Evolutionary conservation across 176 grass and related monocot genomes (phyloP).

Genomic region (Carex myosuroides): DNA sequence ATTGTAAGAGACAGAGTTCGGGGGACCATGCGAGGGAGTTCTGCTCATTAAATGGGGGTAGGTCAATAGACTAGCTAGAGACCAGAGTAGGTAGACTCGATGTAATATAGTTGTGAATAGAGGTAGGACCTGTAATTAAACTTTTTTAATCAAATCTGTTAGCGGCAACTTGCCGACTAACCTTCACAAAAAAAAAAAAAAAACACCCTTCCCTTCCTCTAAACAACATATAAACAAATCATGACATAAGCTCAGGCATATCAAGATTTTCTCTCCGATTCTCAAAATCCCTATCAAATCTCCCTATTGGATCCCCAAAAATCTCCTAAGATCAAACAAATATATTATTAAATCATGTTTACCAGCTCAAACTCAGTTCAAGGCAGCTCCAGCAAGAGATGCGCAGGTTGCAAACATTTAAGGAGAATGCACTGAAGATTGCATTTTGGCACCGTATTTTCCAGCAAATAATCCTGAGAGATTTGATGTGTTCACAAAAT

Average conservation of each 20-base stretch:
- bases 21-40: too few relatives aligned
- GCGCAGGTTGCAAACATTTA: too few relatives aligned
- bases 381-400: constrained; percentile 23
- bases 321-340: background rate
- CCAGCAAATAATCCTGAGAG: constrained; percentile 46
- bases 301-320: background rate
- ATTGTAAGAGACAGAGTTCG: too few relatives aligned
- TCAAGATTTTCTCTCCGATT: too few relatives aligned
- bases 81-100: too few relatives aligned
- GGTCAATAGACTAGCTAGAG: too few relatives aligned
- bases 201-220: background rate
- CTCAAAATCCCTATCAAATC: background rate
- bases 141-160: too few relatives aligned
- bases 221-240: background rate
- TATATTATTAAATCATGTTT: constrained; percentile 2
- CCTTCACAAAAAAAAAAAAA: too few relatives aligned
- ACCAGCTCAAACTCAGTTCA: constrained; percentile 5
- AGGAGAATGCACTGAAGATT: constrained; percentile 46
- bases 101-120: too few relatives aligned
- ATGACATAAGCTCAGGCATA: background rate
- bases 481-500: constrained; percentile 54
- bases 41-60: too few relatives aligned
- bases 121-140: too few relatives aligned
- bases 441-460: constrained; percentile 57
- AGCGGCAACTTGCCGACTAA: too few relatives aligned